phyloP scores from a whole-genome alignment of 2,329 filamentous ascomycete genomes.

The Arthroderma sp. region DNA sequence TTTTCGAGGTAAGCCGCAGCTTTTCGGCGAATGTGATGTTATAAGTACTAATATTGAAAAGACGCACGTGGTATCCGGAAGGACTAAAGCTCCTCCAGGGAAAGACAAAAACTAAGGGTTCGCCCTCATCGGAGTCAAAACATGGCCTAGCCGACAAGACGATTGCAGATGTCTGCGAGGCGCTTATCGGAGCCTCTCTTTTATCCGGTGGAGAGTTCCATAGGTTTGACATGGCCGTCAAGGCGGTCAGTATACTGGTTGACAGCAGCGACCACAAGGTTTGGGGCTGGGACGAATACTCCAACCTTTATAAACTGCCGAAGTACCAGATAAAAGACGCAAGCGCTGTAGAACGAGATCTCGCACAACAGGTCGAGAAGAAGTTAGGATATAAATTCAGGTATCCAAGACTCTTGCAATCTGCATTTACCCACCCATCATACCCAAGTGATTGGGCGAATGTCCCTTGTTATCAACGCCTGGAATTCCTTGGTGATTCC shows the following conservation, averaged over 20 bases:
- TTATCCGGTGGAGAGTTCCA: conserved; percentile 39
- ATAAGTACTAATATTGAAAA: conserved; percentile 15
- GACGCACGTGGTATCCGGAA: conserved; percentile 77
- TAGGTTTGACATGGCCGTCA: conserved; percentile 47
- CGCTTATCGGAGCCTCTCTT: conserved; percentile 74
- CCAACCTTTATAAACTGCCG: conserved; percentile 52
- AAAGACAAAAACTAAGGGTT: conserved; percentile 44
- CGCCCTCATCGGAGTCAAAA: conserved; percentile 19
- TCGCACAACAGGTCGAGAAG: conserved; percentile 50
- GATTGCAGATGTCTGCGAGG: conserved; percentile 88
- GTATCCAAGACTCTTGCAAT: conserved; percentile 62
- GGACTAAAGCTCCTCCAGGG: conserved; percentile 60
- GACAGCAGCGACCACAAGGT: conserved; percentile 56
- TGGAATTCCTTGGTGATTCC: conserved; percentile 86
- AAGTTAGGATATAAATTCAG: conserved; percentile 55
- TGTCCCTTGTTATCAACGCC: conserved; percentile 77
- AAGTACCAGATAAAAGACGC: conserved; percentile 52
- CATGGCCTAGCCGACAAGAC: conserved; percentile 76
- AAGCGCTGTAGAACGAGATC: conserved; percentile 54
- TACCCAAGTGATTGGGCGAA: conserved; percentile 60
- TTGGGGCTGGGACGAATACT: conserved; percentile 60
- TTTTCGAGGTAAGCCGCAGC: conserved; percentile 50
- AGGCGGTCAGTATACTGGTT: conserved; percentile 48
- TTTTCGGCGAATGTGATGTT: neutral
- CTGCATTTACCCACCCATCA: conserved; percentile 79